Evolutionary conservation across 805 yeast genomes (phyloP).

Genomic region (Yamadazyma scolyti): DNA sequence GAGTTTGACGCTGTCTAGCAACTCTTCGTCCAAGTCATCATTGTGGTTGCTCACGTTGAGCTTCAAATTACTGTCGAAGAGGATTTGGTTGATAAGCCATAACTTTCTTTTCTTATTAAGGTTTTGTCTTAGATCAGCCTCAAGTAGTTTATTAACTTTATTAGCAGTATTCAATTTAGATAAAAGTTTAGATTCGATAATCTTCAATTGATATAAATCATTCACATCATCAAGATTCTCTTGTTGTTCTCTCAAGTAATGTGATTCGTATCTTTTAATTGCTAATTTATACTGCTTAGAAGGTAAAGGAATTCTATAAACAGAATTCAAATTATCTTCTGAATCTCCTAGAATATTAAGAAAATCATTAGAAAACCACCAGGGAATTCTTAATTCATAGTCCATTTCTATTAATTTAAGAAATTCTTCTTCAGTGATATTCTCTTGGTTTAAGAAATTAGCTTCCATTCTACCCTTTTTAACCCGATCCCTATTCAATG

Average conservation of each 20-base stretch:
- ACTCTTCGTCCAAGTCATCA: constrained; percentile 11
- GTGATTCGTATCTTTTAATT: constrained; percentile 25
- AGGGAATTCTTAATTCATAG: constrained; percentile 33
- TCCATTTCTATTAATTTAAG: constrained; percentile 27
- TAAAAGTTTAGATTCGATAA: constrained; percentile 23
- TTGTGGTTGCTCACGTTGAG: constrained; percentile 9
- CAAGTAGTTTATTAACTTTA: constrained; percentile 35
- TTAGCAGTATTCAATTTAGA: constrained; percentile 33
- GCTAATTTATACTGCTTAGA: constrained; percentile 34
- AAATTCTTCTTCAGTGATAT: constrained; percentile 26
- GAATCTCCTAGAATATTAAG: constrained; percentile 19
- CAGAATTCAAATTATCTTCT: constrained; percentile 12
- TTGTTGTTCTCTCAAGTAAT: constrained; percentile 4
- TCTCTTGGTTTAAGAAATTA: constrained; percentile 19
- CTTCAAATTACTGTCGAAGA: constrained; percentile 40
- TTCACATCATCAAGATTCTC: constrained; percentile 10
- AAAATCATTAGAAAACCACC: constrained; percentile 38
- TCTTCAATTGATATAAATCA: constrained; percentile 16
- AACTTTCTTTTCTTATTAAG: constrained; percentile 30
- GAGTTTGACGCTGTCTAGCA: constrained; percentile 7
- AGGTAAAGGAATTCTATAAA: constrained; percentile 26
- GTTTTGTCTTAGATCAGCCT: constrained; percentile 20
- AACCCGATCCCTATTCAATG: constrained; percentile 24
- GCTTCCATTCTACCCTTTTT: constrained; percentile 24
- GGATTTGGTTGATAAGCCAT: constrained; percentile 39